These are phyloP conservation scores for Cladosporium sp. DNA, from an alignment of 2,329 filamentous ascomycete genomes.

Conservation along the genomic window DNA sequence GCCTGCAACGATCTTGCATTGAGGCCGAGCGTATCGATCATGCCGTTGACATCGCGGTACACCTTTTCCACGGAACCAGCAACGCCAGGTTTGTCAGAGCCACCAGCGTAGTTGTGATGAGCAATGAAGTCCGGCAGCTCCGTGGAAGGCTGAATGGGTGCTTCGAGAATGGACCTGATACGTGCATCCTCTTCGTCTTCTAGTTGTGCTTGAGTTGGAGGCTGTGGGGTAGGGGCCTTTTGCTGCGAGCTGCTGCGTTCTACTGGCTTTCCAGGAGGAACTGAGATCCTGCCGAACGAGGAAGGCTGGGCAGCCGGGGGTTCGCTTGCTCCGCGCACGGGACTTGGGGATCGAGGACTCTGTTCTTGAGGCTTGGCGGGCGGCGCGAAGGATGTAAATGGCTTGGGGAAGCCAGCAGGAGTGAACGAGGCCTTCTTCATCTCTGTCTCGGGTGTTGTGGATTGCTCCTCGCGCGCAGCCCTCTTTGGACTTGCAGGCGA, in stretches of 20 bases:
- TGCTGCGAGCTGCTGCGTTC: conserved; percentile 30
- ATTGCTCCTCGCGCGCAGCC: conserved; percentile 10
- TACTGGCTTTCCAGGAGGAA: conserved; percentile 30
- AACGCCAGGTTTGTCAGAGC: conserved; percentile 38
- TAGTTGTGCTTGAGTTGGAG: conserved; percentile 44
- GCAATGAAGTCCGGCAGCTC: conserved; percentile 65
- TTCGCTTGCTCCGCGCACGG: conserved; percentile 54
- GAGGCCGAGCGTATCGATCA: conserved; percentile 88
- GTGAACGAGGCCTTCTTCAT: conserved; percentile 29
- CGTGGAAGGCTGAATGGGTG: conserved; percentile 58
- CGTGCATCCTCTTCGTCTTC: conserved; percentile 67
- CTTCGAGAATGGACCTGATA: conserved; percentile 59
- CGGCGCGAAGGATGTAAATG: conserved; percentile 39
- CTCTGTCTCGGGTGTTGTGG: conserved; percentile 23
- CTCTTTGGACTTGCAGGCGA: conserved; percentile 21
- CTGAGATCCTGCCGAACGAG: conserved; percentile 22
- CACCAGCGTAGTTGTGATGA: conserved; percentile 43
- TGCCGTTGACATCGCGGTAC: conserved; percentile 81
- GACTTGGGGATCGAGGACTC: conserved; percentile 69
- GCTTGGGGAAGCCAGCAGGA: conserved; percentile 39
- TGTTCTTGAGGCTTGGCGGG: conserved; percentile 27
- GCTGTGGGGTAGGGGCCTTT: conserved; percentile 26
- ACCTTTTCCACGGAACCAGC: conserved; percentile 48
- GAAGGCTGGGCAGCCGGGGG: conserved; percentile 5
- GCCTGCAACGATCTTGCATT: conserved; percentile 66